Conservation (phyloP, 2,329 filamentous ascomycete species). For the Sclerotiophoma versabilis region DNA sequence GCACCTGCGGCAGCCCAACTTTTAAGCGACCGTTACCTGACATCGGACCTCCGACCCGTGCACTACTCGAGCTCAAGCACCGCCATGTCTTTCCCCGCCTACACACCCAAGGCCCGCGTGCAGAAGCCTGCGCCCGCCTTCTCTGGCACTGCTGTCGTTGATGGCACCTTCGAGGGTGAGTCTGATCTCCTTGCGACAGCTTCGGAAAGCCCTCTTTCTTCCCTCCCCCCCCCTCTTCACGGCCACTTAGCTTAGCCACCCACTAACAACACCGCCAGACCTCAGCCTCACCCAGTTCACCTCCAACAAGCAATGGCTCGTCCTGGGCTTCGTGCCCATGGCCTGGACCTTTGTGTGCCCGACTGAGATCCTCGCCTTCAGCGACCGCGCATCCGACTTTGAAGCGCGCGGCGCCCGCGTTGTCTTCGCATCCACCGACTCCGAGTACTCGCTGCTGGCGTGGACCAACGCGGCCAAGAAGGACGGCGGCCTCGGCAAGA, state of each 20-base stretch:
- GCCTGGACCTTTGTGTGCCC: conserved; percentile 74
- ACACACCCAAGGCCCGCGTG: conserved; percentile 49
- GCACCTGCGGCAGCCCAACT: not conserved
- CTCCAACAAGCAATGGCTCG: conserved; percentile 62
- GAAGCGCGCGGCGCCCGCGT: conserved; percentile 65
- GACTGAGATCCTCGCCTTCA: conserved; percentile 71
- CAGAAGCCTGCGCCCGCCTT: conserved; percentile 51
- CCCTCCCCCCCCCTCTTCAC: too few relatives aligned
- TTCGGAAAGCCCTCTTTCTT: too few relatives aligned
- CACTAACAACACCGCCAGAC: conserved; percentile 37
- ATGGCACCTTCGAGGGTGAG: conserved; percentile 51
- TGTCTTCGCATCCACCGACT: conserved; percentile 68
- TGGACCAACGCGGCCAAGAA: conserved; percentile 66
- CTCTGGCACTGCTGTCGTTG: conserved; percentile 48
- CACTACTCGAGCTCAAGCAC: conserved; percentile 7
- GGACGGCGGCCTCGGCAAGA: conserved; percentile 67
- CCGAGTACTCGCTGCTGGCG: conserved; percentile 64
- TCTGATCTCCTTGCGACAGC: not conserved
- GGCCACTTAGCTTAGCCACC: not conserved
- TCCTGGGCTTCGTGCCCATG: conserved; percentile 72
- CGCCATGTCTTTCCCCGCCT: conserved; percentile 44
- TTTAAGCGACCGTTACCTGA: conserved; percentile 9
- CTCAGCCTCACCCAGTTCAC: conserved; percentile 50
- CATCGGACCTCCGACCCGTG: conserved; percentile 20
- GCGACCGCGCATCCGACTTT: conserved; percentile 67